Evolutionary conservation across 176 grass and related monocot species (phyloP).

Genomic region (Carex scoparia): DNA sequence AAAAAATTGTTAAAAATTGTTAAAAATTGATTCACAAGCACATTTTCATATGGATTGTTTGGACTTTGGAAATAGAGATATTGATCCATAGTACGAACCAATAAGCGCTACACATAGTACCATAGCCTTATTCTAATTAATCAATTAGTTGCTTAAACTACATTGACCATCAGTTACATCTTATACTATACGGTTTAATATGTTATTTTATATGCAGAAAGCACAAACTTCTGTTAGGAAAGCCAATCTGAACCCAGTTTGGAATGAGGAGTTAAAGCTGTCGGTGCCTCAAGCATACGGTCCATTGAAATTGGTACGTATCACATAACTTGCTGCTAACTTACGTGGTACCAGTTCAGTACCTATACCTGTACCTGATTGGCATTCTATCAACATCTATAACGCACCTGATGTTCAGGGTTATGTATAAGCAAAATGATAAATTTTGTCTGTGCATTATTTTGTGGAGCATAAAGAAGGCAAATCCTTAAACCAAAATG

Average conservation of each 20-base stretch:
- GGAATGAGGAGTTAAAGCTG: conserved; percentile 70
- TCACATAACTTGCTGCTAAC: not conserved
- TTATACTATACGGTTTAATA: not conserved
- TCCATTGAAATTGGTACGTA: conserved; percentile 53
- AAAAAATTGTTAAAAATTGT: no score
- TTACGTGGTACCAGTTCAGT: not conserved
- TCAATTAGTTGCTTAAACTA: not conserved
- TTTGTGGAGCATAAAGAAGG: not conserved
- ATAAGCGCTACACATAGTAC: no score
- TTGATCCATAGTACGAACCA: no score
- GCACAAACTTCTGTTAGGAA: conserved; percentile 53
- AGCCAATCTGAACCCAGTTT: conserved; percentile 68
- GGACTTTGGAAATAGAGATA: no score
- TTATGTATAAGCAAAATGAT: not conserved
- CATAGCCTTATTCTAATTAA: not conserved
- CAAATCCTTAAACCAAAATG: not conserved
- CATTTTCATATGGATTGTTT: no score
- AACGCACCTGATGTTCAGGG: not conserved
- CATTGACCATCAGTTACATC: not conserved
- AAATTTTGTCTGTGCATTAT: not conserved
- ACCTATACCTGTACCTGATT: not conserved
- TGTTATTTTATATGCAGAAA: conserved; percentile 33
- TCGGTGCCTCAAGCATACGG: conserved; percentile 53
- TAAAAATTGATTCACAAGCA: no score
- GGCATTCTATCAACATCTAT: not conserved